Evolutionary conservation across 2,329 filamentous ascomycete genomes (phyloP).

Genomic region (Polytolypa hystricis): DNA sequence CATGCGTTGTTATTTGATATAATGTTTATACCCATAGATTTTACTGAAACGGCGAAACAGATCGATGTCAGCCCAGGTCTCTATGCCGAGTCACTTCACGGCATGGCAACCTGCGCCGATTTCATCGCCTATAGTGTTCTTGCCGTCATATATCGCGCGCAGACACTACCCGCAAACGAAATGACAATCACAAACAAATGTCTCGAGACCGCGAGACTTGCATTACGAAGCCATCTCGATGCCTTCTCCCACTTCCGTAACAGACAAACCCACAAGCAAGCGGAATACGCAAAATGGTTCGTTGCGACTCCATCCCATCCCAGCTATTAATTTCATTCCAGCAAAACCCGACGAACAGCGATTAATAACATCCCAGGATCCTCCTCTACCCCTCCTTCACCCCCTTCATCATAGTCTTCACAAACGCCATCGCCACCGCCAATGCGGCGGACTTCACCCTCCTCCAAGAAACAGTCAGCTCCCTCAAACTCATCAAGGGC

Average conservation of each 20-base stretch:
- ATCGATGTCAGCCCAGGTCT: conserved; percentile 12
- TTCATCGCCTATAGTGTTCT: conserved; percentile 26
- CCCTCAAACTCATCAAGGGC: conserved; percentile 41
- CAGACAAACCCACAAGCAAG: conserved; percentile 18
- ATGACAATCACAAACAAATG: conserved; percentile 19
- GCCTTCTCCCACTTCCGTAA: conserved; percentile 18
- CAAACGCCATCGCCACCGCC: conserved; percentile 41
- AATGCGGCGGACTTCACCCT: conserved; percentile 41
- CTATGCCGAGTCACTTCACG: conserved; percentile 14
- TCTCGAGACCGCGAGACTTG: conserved; percentile 17
- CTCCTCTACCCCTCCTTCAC: conserved; percentile 36
- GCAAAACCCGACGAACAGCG: too few species aligned
- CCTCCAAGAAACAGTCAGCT: conserved; percentile 46
- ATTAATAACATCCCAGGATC: conserved; percentile 17
- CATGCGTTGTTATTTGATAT: conserved; percentile 1
- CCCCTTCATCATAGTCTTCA: conserved; percentile 39
- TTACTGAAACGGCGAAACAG: too few species aligned
- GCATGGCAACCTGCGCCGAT: conserved; percentile 22
- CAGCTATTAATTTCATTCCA: background rate
- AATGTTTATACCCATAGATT: too few species aligned
- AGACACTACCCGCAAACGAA: conserved; percentile 15
- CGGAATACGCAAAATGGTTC: conserved; percentile 20
- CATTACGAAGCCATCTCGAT: conserved; percentile 18
- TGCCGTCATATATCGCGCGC: conserved; percentile 29
- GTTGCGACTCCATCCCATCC: background rate